Evolutionary conservation across 352 stramenopile genomes (phyloP).

Genomic region (Globisporangium emineosum): DNA sequence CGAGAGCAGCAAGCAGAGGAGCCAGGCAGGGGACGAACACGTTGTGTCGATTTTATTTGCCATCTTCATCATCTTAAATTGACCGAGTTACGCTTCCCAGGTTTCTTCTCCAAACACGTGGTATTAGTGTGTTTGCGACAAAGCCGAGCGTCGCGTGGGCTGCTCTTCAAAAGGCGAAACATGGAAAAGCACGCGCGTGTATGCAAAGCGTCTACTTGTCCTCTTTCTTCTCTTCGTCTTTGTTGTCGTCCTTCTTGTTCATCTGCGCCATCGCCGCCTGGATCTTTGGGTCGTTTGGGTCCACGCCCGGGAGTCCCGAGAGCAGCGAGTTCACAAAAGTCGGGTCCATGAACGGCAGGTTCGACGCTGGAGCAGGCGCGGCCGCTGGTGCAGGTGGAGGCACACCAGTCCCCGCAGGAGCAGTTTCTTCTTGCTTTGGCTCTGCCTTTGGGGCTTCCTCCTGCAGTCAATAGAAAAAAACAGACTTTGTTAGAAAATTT

Average conservation of each 20-base stretch:
- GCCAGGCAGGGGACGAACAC: too few species aligned
- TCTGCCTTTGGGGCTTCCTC: constrained; percentile 23
- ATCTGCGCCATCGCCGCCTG: constrained; percentile 88
- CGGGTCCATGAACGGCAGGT: constrained; percentile 87
- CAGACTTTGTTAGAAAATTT: not conserved
- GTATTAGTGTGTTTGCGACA: too few species aligned
- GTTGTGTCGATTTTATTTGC: not conserved
- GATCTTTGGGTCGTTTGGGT: constrained; percentile 92
- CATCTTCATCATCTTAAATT: constrained; percentile 1
- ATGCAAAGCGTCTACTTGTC: constrained; percentile 44
- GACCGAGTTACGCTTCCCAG: not conserved
- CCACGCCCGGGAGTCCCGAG: constrained; percentile 84
- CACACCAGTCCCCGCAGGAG: constrained; percentile 19
- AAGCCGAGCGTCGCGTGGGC: too few species aligned
- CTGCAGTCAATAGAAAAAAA: not conserved
- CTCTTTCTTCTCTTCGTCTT: constrained; percentile 84
- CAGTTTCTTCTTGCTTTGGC: constrained; percentile 17
- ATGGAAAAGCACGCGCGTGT: too few species aligned
- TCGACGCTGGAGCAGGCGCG: constrained; percentile 64
- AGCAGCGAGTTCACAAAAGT: constrained; percentile 90
- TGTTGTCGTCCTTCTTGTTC: constrained; percentile 76
- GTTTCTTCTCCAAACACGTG: too few species aligned
- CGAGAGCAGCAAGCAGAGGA: too few species aligned
- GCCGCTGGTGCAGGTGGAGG: constrained; percentile 46
- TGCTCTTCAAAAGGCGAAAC: too few species aligned